Evolutionary conservation across 352 stramenopile genomes (phyloP).

Genomic region (Globisporangium uncinulatum): DNA sequence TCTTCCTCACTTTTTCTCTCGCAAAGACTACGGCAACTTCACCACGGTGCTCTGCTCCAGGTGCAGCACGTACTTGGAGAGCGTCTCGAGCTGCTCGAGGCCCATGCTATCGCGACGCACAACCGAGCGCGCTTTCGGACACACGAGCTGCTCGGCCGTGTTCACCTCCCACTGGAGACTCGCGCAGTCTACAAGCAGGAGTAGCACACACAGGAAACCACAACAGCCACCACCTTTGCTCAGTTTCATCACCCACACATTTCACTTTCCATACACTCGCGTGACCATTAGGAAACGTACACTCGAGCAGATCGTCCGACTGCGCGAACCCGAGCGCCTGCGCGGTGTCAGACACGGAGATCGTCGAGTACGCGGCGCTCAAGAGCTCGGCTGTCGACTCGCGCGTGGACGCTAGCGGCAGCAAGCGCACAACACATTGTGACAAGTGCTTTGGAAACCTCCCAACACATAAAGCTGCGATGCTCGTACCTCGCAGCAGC

Average conservation of each 20-base stretch:
- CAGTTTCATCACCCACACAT: too few relatives aligned
- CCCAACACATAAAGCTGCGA: background rate
- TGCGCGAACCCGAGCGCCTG: constrained; percentile 46
- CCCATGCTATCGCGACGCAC: constrained; percentile 19
- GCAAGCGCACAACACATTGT: background rate
- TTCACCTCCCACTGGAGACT: constrained; percentile 44
- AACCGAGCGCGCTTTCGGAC: constrained; percentile 33
- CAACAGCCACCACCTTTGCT: too few relatives aligned
- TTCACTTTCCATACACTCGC: background rate
- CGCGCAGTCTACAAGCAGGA: constrained; percentile 44
- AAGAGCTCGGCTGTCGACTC: constrained; percentile 43
- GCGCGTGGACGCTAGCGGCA: constrained; percentile 42
- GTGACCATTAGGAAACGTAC: constrained; percentile 20
- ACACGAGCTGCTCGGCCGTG: constrained; percentile 26
- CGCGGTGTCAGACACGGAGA: constrained; percentile 36
- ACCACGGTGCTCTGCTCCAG: constrained; percentile 66
- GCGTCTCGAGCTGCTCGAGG: constrained; percentile 55
- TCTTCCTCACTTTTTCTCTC: constrained; percentile 1
- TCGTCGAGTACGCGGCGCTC: constrained; percentile 57
- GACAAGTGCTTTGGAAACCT: background rate
- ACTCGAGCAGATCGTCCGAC: constrained; percentile 33
- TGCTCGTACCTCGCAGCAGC: constrained; percentile 39
- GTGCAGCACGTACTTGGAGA: constrained; percentile 64
- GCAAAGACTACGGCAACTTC: constrained; percentile 45
- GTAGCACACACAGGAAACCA: background rate